A percentile compares a stretch with the other conserved stretches of the same genome.
phyloP scores from a whole-genome alignment of 805 yeast genomes.

The Candida oleophila region DNA sequence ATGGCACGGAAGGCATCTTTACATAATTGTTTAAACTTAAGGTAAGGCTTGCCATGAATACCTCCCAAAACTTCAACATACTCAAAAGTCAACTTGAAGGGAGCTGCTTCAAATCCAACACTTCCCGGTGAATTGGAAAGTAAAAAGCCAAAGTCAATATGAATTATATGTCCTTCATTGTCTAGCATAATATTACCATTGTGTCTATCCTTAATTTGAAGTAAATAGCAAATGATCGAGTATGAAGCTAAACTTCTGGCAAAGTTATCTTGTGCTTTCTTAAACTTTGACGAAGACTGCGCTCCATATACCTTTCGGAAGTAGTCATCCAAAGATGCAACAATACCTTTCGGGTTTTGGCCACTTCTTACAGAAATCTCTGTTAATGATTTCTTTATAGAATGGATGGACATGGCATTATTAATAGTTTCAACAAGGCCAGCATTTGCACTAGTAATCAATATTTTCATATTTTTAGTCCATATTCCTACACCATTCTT shows the following conservation, averaged over 20 bases:
- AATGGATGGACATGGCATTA: conserved; percentile 89
- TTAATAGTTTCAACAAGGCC: conserved; percentile 96
- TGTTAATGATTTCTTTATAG: conserved; percentile 89
- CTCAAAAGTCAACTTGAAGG: conserved; percentile 88
- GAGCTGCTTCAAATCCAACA: conserved; percentile 96
- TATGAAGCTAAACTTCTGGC: conserved; percentile 87
- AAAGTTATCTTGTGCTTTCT: conserved; percentile 80
- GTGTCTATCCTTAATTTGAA: conserved; percentile 95
- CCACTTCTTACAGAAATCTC: conserved; percentile 67
- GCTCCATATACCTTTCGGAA: conserved; percentile 75
- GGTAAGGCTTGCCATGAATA: conserved; percentile 55
- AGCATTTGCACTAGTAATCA: conserved; percentile 85
- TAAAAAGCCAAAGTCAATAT: conserved; percentile 93
- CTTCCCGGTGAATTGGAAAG: conserved; percentile 95
- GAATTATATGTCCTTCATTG: conserved; percentile 90
- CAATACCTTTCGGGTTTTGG: conserved; percentile 65
- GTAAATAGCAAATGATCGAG: conserved; percentile 82
- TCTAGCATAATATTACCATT: conserved; percentile 98
- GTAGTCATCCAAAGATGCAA: conserved; percentile 77
- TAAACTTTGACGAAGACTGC: conserved; percentile 51
- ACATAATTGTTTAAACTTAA: conserved; percentile 58
- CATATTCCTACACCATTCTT: conserved; percentile 69
- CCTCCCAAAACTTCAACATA: conserved; percentile 91
- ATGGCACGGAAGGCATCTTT: conserved; percentile 74
- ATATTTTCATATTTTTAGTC: conserved; percentile 91